Base-by-base conservation (phyloP, 441 rosid genomes). In the Macaranga tanarius region DNA sequence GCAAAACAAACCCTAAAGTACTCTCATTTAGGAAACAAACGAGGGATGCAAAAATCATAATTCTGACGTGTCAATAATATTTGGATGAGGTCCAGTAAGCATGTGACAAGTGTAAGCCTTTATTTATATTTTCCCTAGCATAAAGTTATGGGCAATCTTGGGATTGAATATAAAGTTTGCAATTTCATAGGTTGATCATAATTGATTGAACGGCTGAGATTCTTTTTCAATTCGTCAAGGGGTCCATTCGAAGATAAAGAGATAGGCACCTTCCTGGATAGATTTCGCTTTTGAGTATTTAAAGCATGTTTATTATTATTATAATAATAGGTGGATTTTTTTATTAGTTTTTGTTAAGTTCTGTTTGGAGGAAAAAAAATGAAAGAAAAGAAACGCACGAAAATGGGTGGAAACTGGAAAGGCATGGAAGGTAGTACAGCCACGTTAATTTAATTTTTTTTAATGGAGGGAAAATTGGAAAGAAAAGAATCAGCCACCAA, bases 211-310 rank as follows among this genome's bases (percentile, higher is more conserved):
- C 51, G 62, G 75, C 28, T 51, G 40, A 51, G 62, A 71, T 51
- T 62, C 63, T 60, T 48, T 60, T 48, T 19, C 16, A 10, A 45
- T 60, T 59, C 10, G 31, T 31, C 28, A 45, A 70, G 51, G 9
- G 0, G 44, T 44, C 15, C 38, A 4, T 34, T 34, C 38, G 6
- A 7, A 34, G 7, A 0, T 15, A 10, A 34, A 11, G 10, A 34
- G 31, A 59, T 22, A 72, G 54, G 69, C 68, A 72, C 19, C 40
- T 62, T 72, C 75, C 42, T 62, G 40, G 40, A 62, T 15, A 52
- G 40, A 62, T 15, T 34, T 11, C 47, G 47, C 31, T 34, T 67
- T 23, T 42, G 28, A 10, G 45, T 31, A 17, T 65, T 25, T 15
- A 61, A 61, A 7, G n/a, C 62, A 16, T 0, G 12, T 42, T 34